Evolutionary conservation across 345 rosid species (phyloP), one percentile per base, ranked within the genome.

Genomic region (Hibiscus trionum): DNA sequence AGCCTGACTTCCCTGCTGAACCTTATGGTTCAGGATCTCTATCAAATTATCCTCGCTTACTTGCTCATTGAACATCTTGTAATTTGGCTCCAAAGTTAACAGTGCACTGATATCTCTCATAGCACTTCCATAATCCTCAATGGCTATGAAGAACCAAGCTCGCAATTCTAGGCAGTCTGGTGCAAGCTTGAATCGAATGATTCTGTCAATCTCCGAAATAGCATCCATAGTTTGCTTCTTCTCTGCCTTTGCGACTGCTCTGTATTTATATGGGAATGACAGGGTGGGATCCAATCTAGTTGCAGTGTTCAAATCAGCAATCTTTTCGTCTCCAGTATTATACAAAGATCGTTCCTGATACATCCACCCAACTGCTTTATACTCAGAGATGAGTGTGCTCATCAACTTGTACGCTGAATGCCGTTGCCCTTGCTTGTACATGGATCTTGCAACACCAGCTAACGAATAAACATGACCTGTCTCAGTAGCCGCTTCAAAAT

Each of bases 321-420:
- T 79, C 79, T 90, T 94, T 71, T 86, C 90, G 53, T 57, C 75
- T 21, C 87, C 93, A 21, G 82, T 71, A 39, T 83, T 84, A 76
- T 88, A 94, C 52, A 91, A 76, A 61, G 96, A 86, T 73, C 93
- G 77, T 80, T 94, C 99, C 73, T 94, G 99, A 77, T 83, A 91
- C 93, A 94, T 94, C 99, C 99, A 94, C n/a, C 97, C 99, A 60
- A 76, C 80, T 70, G 91, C 84, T 72, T 84, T 83, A 80, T 86
- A 75, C 71, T 85, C 81, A 6, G 86, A 77, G 69, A 94, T 83
- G 61, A 94, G 81, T 59, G 85, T 86, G 78, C 74, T 80, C 73
- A 87, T 86, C 79, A 90, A 78, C 87, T 79, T 83, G 69, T 77
- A 91, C 8, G 99, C 95, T 3, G 88, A 86, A 72, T 87, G 80